Evolutionary conservation across 2,329 filamentous ascomycete species (phyloP).

Genomic region (Calonectria fujianensis): DNA sequence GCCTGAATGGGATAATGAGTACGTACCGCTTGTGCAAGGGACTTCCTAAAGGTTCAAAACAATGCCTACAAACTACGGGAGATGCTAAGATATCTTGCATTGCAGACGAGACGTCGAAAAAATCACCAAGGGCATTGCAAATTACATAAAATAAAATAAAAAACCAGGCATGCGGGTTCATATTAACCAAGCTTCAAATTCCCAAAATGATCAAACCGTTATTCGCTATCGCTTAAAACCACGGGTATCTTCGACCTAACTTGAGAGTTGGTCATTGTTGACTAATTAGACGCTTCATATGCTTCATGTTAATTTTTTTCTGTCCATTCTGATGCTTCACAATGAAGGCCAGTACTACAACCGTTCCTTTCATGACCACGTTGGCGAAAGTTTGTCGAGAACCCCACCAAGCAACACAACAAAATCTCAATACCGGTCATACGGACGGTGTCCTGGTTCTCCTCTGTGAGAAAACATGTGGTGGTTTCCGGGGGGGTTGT

Average conservation of each 20-base stretch:
- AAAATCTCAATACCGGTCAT: constrained; percentile 20
- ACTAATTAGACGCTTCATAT: constrained; percentile 26
- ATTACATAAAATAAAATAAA: not conserved
- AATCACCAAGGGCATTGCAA: not conserved
- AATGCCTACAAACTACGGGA: not conserved
- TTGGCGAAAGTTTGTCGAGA: not conserved
- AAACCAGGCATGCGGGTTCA: not conserved
- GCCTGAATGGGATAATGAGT: constrained; percentile 36
- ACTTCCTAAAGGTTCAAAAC: not conserved
- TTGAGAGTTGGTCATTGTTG: constrained; percentile 20
- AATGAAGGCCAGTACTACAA: constrained; percentile 4
- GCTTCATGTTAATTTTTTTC: constrained; percentile 18
- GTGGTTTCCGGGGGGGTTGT: not conserved
- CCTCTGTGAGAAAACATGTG: not conserved
- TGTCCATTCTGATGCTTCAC: constrained; percentile 7
- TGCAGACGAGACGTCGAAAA: not conserved
- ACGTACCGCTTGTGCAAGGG: constrained; percentile 15
- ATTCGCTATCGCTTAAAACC: constrained; percentile 33
- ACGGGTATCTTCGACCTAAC: constrained; percentile 43
- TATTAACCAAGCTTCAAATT: not conserved
- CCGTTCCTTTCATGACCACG: not conserved
- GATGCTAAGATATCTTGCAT: not conserved
- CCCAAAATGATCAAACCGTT: constrained; percentile 13
- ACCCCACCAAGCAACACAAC: not conserved
- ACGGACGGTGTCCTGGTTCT: not conserved